phyloP scores from a whole-genome alignment of 768 basidiomycete species.

The Cystobasidiopsis lactophilus region DNA sequence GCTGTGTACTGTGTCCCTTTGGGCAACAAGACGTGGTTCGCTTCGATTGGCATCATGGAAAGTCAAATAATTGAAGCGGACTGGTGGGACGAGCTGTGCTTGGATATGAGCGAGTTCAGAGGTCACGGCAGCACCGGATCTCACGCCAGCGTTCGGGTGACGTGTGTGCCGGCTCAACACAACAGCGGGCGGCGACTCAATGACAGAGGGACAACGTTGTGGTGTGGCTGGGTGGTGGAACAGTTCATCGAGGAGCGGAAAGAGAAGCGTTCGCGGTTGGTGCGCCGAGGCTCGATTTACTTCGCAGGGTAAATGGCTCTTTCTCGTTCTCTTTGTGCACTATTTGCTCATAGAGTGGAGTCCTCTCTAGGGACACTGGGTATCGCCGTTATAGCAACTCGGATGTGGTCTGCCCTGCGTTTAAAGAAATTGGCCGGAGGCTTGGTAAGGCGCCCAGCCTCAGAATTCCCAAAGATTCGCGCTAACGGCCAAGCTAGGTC shows the following conservation, averaged over 20 bases:
- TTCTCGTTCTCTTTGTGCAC: background rate
- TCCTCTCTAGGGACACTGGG: conserved; percentile 25
- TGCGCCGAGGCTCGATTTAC: conserved; percentile 11
- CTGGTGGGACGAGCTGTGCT: conserved; percentile 27
- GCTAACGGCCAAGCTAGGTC: no score
- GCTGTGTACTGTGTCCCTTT: conserved; percentile 28
- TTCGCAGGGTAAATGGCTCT: conserved; percentile 21
- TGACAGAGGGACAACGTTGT: conserved; percentile 26
- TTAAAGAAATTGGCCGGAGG: conserved; percentile 20
- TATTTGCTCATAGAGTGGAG: background rate
- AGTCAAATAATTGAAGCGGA: conserved; percentile 26
- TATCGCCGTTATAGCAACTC: conserved; percentile 22
- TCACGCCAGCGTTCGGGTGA: conserved; percentile 20
- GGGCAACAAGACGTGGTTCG: conserved; percentile 24
- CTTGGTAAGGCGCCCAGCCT: background rate
- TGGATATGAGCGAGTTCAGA: background rate
- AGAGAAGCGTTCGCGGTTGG: no score
- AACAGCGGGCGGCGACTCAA: conserved; percentile 24
- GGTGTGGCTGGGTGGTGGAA: conserved; percentile 29
- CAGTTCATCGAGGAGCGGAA: conserved; percentile 13
- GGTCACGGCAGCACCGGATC: background rate
- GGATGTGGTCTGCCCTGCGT: conserved; percentile 26
- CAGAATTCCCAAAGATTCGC: conserved; percentile 27
- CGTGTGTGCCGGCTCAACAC: conserved; percentile 30
- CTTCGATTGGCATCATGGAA: conserved; percentile 22